Conservation (phyloP, 2,329 filamentous ascomycete genomes). For the Fonsecaea pedrosoi region DNA sequence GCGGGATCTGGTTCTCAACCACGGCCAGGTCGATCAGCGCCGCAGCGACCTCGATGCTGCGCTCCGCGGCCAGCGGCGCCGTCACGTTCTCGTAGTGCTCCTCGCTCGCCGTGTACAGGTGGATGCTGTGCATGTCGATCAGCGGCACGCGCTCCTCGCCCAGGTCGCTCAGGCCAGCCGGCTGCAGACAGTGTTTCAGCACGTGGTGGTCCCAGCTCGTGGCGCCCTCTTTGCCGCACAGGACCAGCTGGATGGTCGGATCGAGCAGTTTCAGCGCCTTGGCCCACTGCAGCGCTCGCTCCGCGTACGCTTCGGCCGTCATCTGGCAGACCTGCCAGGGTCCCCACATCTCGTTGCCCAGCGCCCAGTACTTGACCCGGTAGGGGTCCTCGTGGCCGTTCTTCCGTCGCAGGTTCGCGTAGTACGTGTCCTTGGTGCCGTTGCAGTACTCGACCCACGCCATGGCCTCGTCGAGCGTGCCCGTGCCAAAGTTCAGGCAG, state of each 20-base stretch:
- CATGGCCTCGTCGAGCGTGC: slow-evolving; percentile 51
- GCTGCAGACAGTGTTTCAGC: slow-evolving; percentile 70
- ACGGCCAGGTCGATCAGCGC: slow-evolving; percentile 76
- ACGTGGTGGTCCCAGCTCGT: slow-evolving; percentile 76
- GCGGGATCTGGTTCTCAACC: slow-evolving; percentile 64
- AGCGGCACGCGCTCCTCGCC: slow-evolving; percentile 49
- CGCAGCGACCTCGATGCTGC: slow-evolving; percentile 73
- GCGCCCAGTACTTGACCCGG: slow-evolving; percentile 82
- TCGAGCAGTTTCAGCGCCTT: slow-evolving; percentile 58
- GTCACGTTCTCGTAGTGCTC: slow-evolving; percentile 62
- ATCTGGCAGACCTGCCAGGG: slow-evolving; percentile 66
- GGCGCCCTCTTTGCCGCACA: slow-evolving; percentile 75
- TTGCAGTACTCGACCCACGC: slow-evolving; percentile 90
- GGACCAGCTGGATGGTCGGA: slow-evolving; percentile 71
- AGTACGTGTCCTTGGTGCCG: slow-evolving; percentile 76
- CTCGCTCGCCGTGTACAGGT: slow-evolving; percentile 72
- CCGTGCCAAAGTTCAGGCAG: slow-evolving; percentile 81
- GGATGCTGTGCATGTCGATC: slow-evolving; percentile 82
- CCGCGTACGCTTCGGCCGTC: slow-evolving; percentile 65
- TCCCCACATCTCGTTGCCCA: slow-evolving; percentile 75
- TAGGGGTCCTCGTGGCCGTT: slow-evolving; percentile 80
- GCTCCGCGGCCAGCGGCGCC: slow-evolving; percentile 72
- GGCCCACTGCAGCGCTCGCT: slow-evolving; percentile 53
- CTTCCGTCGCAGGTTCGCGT: slow-evolving; percentile 77
- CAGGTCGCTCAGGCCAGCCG: slow-evolving; percentile 52